Evolutionary conservation across 2,329 filamentous ascomycete genomes (phyloP).

Genomic region (Fusarium sambucinum): DNA sequence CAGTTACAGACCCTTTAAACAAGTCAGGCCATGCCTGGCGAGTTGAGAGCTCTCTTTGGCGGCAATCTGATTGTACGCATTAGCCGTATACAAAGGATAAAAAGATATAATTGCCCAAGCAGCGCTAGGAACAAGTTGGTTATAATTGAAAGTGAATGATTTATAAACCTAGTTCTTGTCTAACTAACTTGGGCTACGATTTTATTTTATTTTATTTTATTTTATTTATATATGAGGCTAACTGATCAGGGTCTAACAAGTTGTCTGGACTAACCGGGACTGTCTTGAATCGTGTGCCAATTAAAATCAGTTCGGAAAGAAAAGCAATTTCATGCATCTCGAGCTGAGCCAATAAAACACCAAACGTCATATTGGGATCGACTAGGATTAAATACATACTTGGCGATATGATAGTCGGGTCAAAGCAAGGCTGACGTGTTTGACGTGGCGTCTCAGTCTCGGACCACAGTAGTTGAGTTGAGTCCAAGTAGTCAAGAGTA

Average conservation of each 20-base stretch:
- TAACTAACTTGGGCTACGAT: not conserved
- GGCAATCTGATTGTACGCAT: no score
- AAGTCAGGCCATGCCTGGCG: no score
- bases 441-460: slow-evolving; percentile 30
- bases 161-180: not conserved
- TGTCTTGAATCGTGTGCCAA: slow-evolving; percentile 16
- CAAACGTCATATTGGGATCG: slow-evolving; percentile 29
- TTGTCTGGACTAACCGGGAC: not conserved
- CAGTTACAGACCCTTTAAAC: no score
- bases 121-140: no score
- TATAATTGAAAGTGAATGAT: no score
- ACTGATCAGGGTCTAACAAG: not conserved
- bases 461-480: not conserved
- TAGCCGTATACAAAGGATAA: no score
- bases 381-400: slow-evolving; percentile 33
- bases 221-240: slow-evolving; percentile 1
- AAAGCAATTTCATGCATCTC: slow-evolving; percentile 24
- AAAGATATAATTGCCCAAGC: no score
- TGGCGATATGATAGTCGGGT: slow-evolving; percentile 26
- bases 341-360: slow-evolving; percentile 31
- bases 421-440: slow-evolving; percentile 44
- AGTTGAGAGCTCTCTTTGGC: no score
- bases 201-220: slow-evolving; percentile 3
- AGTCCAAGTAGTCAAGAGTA: not conserved
- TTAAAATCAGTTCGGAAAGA: slow-evolving; percentile 2